These are phyloP conservation scores for Tolypocladium sp. DNA, from an alignment of 2,329 filamentous ascomycete species.

Conservation along the genomic window DNA sequence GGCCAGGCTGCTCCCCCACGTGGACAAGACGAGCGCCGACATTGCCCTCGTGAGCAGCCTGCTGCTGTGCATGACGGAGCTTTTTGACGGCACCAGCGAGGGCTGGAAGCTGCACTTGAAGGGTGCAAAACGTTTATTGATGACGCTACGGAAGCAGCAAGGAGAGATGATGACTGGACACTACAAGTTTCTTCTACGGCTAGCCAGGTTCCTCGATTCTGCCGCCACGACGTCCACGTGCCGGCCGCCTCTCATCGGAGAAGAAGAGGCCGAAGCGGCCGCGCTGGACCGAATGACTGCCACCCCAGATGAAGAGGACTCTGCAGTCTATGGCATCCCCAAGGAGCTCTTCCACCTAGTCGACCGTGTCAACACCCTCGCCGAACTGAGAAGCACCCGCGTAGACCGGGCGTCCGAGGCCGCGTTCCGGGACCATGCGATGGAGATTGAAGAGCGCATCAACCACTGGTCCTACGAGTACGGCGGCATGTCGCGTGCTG, in stretches of 20 bases:
- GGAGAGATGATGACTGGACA: constrained; percentile 24
- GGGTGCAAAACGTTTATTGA: constrained; percentile 28
- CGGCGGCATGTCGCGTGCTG: constrained; percentile 14
- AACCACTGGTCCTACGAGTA: constrained; percentile 26
- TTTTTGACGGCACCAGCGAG: constrained; percentile 30
- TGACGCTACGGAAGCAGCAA: constrained; percentile 18
- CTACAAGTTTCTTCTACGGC: constrained; percentile 26
- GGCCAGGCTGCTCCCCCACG: constrained; percentile 22
- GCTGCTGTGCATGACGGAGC: constrained; percentile 30
- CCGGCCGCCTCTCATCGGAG: constrained; percentile 22
- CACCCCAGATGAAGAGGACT: constrained; percentile 19
- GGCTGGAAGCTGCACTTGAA: constrained; percentile 33
- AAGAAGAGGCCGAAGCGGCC: constrained; percentile 17
- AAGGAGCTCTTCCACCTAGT: constrained; percentile 24
- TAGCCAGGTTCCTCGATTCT: constrained; percentile 22
- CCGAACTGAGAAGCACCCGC: constrained; percentile 20
- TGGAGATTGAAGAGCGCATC: constrained; percentile 23
- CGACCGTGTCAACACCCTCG: constrained; percentile 21
- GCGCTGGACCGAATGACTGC: constrained; percentile 16
- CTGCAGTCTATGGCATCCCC: constrained; percentile 25
- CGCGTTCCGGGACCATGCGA: constrained; percentile 17
- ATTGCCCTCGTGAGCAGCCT: constrained; percentile 29
- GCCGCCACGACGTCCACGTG: constrained; percentile 24
- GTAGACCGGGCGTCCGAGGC: constrained; percentile 19
- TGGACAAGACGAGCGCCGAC: constrained; percentile 19